These are phyloP conservation scores for Suillus fuscotomentosus DNA, from an alignment of 768 basidiomycete species.

Conservation along the genomic window DNA sequence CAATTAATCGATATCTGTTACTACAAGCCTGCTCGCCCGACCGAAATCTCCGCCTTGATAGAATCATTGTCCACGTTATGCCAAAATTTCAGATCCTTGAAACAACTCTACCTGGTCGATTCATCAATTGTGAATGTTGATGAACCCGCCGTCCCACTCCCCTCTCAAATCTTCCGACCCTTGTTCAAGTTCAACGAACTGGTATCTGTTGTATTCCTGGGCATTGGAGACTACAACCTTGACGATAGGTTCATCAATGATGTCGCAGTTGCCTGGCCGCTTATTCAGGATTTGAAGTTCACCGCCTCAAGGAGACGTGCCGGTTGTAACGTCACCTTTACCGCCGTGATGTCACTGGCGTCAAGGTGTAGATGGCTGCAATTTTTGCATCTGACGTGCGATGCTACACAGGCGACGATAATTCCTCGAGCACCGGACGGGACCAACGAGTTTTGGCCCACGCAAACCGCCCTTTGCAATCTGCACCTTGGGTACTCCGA, in stretches of 20 bases:
- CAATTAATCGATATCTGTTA: not conserved
- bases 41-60: not conserved
- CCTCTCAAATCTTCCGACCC: not conserved
- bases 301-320: not conserved
- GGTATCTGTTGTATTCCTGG: not conserved
- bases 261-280: not conserved
- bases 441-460: not conserved
- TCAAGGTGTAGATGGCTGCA: not conserved
- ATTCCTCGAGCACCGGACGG: not conserved
- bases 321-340: not conserved
- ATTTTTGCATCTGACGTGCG: not conserved
- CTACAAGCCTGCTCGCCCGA: not conserved
- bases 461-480: not conserved
- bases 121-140: no score
- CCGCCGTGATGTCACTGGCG: not conserved
- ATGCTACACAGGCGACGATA: not conserved
- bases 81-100: not conserved
- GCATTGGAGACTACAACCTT: not conserved
- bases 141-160: not conserved
- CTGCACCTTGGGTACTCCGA: not conserved
- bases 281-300: not conserved
- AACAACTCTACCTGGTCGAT: not conserved
- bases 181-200: not conserved
- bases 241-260: not conserved
- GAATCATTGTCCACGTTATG: not conserved